Conservation (phyloP, 768 basidiomycete species). For the Lactarius sp. region DNA sequence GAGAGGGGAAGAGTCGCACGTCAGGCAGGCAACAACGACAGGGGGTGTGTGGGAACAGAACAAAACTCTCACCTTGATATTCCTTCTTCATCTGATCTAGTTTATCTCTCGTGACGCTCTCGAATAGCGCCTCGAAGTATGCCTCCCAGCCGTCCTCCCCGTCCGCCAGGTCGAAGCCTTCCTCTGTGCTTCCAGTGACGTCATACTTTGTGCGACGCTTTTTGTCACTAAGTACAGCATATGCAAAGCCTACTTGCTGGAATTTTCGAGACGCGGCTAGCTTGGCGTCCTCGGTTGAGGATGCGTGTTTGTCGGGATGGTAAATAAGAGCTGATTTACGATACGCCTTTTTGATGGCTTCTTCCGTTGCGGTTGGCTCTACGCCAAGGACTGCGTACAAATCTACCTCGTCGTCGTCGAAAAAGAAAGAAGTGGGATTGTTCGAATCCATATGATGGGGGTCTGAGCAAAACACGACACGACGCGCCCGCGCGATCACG, state of each 20-base stretch:
- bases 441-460: conserved; percentile 34
- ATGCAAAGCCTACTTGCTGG: conserved; percentile 92
- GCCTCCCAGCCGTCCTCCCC: conserved; percentile 91
- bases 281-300: conserved; percentile 53
- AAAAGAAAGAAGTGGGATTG: conserved; percentile 73
- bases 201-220: conserved; percentile 76
- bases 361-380: conserved; percentile 46
- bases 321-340: conserved; percentile 71
- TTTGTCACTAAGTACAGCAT: conserved; percentile 79
- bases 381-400: conserved; percentile 73
- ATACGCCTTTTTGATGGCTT: conserved; percentile 81
- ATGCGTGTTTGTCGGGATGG: conserved; percentile 89
- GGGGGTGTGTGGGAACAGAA: background rate
- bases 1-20: background rate
- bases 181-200: conserved; percentile 77
- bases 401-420: conserved; percentile 71
- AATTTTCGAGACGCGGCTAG: conserved; percentile 72
- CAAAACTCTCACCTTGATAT: conserved; percentile 69
- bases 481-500: conserved; percentile 2
- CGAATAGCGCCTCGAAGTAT: conserved; percentile 89
- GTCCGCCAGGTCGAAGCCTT: conserved; percentile 61
- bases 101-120: conserved; percentile 77
- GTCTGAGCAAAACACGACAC: background rate
- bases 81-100: conserved; percentile 91
- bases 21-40: too few species aligned